Percentiles rank a stretch among this genome's conserved stretches.
Evolutionary conservation across 805 yeast genomes (phyloP).

Genomic region (Wickerhamiella alocasiicola): DNA sequence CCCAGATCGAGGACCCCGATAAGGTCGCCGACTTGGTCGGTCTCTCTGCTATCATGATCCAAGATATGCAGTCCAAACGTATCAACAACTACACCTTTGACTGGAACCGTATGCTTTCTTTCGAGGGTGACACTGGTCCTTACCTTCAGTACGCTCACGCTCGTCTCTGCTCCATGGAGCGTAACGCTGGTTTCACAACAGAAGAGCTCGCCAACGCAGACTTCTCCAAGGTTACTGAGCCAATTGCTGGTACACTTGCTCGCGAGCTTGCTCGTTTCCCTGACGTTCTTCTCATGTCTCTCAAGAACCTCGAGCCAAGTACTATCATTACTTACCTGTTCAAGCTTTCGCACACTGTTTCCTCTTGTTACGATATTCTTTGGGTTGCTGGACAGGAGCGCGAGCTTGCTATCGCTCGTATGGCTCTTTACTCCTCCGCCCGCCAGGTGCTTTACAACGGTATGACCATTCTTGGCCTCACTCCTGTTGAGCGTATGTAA

Average conservation of each 20-base stretch:
- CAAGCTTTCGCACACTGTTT: conserved; percentile 83
- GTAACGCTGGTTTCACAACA: conserved; percentile 43
- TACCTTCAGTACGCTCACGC: conserved; percentile 97
- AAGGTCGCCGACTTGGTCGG: conserved; percentile 91
- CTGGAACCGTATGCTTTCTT: conserved; percentile 96
- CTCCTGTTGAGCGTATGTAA: conserved; percentile 98
- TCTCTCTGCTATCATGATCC: conserved; percentile 95
- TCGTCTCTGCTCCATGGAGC: conserved; percentile 84
- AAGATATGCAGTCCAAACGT: conserved; percentile 97
- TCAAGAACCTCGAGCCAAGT: conserved; percentile 79
- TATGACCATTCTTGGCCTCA: conserved; percentile 76
- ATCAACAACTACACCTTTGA: conserved; percentile 90
- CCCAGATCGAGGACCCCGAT: conserved; percentile 88
- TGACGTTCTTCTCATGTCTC: conserved; percentile 71
- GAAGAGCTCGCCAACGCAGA: conserved; percentile 35
- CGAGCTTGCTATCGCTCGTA: conserved; percentile 76
- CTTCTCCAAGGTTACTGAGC: conserved; percentile 52
- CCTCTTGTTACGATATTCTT: conserved; percentile 87
- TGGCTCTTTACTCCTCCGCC: conserved; percentile 83
- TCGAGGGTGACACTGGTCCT: conserved; percentile 99
- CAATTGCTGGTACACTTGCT: conserved; percentile 54
- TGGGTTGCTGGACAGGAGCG: conserved; percentile 95
- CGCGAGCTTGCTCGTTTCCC: conserved; percentile 84
- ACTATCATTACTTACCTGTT: conserved; percentile 89
- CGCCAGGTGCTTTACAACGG: conserved; percentile 84